Conservation (phyloP, 352 stramenopile genomes). For the Phytophthora multivora region DNA sequence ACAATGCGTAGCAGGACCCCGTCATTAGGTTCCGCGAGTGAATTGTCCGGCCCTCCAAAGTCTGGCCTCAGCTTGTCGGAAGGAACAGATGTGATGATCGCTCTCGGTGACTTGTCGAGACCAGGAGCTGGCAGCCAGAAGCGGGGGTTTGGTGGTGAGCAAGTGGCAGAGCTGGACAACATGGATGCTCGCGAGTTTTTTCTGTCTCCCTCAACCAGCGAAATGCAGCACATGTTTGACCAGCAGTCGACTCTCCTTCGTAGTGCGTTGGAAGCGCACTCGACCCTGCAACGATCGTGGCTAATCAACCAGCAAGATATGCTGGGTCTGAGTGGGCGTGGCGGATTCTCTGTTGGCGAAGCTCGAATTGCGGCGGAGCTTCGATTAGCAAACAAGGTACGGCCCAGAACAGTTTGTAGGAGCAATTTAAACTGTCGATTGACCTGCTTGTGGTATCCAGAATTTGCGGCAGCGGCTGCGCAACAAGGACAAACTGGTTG, state of each 20-base stretch:
- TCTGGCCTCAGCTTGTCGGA: conserved; percentile 71
- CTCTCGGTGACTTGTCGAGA: conserved; percentile 57
- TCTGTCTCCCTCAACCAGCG: conserved; percentile 80
- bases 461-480: conserved; percentile 78
- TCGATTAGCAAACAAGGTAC: conserved; percentile 86
- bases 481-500: conserved; percentile 85
- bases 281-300: conserved; percentile 78
- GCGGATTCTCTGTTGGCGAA: conserved; percentile 81
- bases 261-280: conserved; percentile 72
- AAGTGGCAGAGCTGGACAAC: conserved; percentile 55
- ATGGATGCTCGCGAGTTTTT: conserved; percentile 77
- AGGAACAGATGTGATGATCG: conserved; percentile 80
- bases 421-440: neutral
- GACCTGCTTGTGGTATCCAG: conserved; percentile 35
- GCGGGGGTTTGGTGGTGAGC: conserved; percentile 51
- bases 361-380: conserved; percentile 79
- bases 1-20: conserved; percentile 17
- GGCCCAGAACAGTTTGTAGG: neutral
- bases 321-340: conserved; percentile 52
- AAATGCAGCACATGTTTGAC: conserved; percentile 91
- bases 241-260: conserved; percentile 80
- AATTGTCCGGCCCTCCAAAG: conserved; percentile 21
- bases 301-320: conserved; percentile 77
- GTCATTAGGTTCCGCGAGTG: conserved; percentile 33
- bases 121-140: conserved; percentile 33